A percentile compares a stretch with the other conserved stretches of the same genome.
phyloP scores from a whole-genome alignment of 1,284 basidiomycete genomes.

The Sporisorium scitamineum region DNA sequence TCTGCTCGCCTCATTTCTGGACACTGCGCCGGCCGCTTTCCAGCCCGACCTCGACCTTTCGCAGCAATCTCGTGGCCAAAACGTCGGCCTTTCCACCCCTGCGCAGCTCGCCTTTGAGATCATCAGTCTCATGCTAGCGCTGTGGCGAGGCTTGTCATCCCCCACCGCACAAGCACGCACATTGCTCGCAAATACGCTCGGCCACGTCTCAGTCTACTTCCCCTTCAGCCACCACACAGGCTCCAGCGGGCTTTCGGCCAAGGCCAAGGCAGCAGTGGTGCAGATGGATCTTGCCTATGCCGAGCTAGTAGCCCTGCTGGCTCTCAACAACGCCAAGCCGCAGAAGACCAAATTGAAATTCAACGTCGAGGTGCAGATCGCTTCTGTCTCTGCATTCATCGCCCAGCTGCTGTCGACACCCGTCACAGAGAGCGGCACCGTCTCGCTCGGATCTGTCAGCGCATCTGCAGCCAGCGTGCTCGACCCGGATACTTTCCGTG shows the following conservation, averaged over 20 bases:
- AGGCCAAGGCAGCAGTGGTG: constrained; percentile 28
- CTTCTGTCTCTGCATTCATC: constrained; percentile 38
- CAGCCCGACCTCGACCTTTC: constrained; percentile 45
- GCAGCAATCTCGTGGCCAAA: constrained; percentile 36
- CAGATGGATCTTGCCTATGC: constrained; percentile 54
- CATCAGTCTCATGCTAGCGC: constrained; percentile 27
- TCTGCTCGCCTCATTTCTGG: constrained; percentile 45
- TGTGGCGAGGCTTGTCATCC: constrained; percentile 38
- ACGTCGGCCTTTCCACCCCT: constrained; percentile 30
- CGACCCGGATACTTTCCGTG: constrained; percentile 40
- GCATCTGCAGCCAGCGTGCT: constrained; percentile 25
- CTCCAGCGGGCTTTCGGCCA: constrained; percentile 35
- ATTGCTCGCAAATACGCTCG: constrained; percentile 37
- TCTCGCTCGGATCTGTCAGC: constrained; percentile 30
- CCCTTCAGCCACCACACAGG: constrained; percentile 48
- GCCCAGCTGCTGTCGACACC: constrained; percentile 27
- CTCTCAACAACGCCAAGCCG: constrained; percentile 17
- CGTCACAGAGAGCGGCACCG: constrained; percentile 27
- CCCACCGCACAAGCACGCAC: constrained; percentile 10
- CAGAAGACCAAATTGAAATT: constrained; percentile 36
- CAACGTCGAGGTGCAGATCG: constrained; percentile 44
- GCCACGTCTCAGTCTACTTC: constrained; percentile 52
- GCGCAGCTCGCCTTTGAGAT: constrained; percentile 44
- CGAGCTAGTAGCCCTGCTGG: constrained; percentile 47
- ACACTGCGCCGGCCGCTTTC: constrained; percentile 50